These are phyloP conservation scores for Aspergillus caelatus DNA, from an alignment of 2,329 filamentous ascomycete genomes.

Conservation along the genomic window DNA sequence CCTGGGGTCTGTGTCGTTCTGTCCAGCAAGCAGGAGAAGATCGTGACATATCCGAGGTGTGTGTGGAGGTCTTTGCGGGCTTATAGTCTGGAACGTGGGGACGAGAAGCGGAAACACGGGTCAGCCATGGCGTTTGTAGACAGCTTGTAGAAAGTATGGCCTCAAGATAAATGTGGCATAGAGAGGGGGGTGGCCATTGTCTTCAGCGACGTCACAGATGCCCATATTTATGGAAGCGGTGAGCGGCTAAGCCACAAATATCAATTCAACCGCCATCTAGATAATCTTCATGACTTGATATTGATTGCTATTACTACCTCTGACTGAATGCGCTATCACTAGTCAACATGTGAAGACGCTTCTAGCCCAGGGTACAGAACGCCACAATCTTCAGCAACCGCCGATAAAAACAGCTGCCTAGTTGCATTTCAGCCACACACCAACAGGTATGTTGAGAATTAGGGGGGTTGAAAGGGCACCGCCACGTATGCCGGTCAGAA, in stretches of 20 bases:
- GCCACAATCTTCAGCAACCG: slow-evolving; percentile 13
- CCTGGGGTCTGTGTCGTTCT: slow-evolving; percentile 28
- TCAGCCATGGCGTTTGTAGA: slow-evolving; percentile 12
- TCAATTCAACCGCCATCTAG: neutral
- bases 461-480: neutral
- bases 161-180: neutral
- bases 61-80: slow-evolving; percentile 9
- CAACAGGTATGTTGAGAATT: slow-evolving; percentile 10
- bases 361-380: slow-evolving; percentile 2
- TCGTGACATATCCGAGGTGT: slow-evolving; percentile 30
- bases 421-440: slow-evolving; percentile 19
- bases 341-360: neutral
- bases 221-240: slow-evolving; percentile 12
- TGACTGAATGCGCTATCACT: neutral
- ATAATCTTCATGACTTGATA: neutral
- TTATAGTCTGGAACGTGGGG: slow-evolving; percentile 5
- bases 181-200: neutral
- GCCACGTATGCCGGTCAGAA: neutral
- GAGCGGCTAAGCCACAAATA: slow-evolving; percentile 9
- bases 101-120: slow-evolving; percentile 4
- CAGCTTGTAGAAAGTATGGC: neutral
- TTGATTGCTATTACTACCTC: neutral
- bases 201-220: slow-evolving; percentile 21
- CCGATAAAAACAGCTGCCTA: slow-evolving; percentile 21
- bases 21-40: slow-evolving; percentile 24